phyloP scores from a whole-genome alignment of 1,284 basidiomycete species.

The Wallemia hederae region DNA sequence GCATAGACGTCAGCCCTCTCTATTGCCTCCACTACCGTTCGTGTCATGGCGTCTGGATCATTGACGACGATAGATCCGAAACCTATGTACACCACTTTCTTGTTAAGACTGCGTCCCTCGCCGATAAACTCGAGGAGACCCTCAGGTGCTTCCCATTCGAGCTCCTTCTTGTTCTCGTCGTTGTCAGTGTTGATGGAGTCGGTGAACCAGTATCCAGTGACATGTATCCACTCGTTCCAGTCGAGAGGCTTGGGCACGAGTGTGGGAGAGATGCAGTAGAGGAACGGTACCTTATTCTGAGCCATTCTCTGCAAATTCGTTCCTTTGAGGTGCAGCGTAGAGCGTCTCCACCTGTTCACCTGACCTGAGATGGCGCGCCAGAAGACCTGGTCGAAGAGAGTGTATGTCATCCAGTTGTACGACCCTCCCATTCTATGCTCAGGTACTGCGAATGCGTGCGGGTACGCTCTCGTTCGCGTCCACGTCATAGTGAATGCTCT shows the following conservation, averaged over 20 bases:
- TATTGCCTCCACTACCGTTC: conserved; percentile 64
- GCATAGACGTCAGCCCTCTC: conserved; percentile 29
- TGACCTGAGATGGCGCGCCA: conserved; percentile 82
- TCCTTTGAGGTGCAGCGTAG: conserved; percentile 39
- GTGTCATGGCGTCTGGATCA: conserved; percentile 71
- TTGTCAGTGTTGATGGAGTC: conserved; percentile 62
- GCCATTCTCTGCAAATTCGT: conserved; percentile 81
- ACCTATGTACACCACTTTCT: conserved; percentile 56
- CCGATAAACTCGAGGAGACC: conserved; percentile 27
- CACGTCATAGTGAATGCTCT: conserved; percentile 44
- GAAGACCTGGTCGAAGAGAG: conserved; percentile 91
- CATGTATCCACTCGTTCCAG: conserved; percentile 94
- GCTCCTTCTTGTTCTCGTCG: conserved; percentile 40
- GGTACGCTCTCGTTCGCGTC: conserved; percentile 53
- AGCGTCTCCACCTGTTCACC: conserved; percentile 74
- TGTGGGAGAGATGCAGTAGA: conserved; percentile 54
- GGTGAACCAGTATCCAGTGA: conserved; percentile 89
- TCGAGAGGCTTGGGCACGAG: conserved; percentile 71
- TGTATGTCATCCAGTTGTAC: conserved; percentile 27
- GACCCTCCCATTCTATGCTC: conserved; percentile 35
- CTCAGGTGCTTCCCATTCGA: conserved; percentile 27
- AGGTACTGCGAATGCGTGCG: conserved; percentile 90
- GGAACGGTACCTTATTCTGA: conserved; percentile 80
- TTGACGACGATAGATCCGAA: conserved; percentile 60
- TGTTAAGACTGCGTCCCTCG: conserved; percentile 27